A percentile compares a stretch with the other conserved stretches of the same genome.
phyloP scores from a whole-genome alignment of 768 basidiomycete species.

The Mycena crocata region DNA sequence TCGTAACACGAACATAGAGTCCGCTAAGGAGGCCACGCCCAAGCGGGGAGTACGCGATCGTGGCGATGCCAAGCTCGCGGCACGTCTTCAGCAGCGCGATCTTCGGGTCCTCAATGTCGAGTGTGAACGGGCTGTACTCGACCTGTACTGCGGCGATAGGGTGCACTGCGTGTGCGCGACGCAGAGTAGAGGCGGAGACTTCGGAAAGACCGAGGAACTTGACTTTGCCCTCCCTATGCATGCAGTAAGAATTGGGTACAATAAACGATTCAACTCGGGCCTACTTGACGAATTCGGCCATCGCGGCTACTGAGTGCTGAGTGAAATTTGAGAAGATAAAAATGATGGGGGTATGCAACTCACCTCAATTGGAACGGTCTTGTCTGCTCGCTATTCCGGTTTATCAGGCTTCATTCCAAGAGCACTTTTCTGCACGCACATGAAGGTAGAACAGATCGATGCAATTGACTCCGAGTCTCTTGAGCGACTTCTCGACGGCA shows the following conservation, averaged over 20 bases:
- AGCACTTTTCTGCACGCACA: background rate
- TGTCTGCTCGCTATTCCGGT: constrained; percentile 21
- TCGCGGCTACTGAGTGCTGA: constrained; percentile 57
- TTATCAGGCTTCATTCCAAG: background rate
- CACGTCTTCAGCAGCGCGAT: constrained; percentile 55
- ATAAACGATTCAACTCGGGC: constrained; percentile 18
- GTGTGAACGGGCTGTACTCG: constrained; percentile 63
- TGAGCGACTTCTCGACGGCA: constrained; percentile 44
- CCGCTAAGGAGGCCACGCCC: constrained; percentile 66
- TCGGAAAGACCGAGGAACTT: constrained; percentile 67
- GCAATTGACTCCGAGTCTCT: constrained; percentile 42
- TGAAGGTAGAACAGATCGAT: constrained; percentile 50
- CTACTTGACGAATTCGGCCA: constrained; percentile 65
- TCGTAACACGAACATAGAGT: constrained; percentile 51
- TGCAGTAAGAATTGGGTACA: background rate
- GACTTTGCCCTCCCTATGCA: constrained; percentile 53
- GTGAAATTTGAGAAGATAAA: background rate
- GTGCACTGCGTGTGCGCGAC: constrained; percentile 62
- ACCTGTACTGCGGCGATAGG: constrained; percentile 63
- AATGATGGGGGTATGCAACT: background rate
- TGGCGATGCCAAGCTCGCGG: constrained; percentile 60
- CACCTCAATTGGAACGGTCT: constrained; percentile 33
- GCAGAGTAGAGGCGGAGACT: constrained; percentile 56
- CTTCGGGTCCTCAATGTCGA: constrained; percentile 59
- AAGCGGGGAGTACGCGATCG: constrained; percentile 65